Percentiles rank a stretch among this genome's conserved stretches.
Conservation (phyloP, 495 filamentous ascomycete species). For the Glutinoglossum americanum region DNA sequence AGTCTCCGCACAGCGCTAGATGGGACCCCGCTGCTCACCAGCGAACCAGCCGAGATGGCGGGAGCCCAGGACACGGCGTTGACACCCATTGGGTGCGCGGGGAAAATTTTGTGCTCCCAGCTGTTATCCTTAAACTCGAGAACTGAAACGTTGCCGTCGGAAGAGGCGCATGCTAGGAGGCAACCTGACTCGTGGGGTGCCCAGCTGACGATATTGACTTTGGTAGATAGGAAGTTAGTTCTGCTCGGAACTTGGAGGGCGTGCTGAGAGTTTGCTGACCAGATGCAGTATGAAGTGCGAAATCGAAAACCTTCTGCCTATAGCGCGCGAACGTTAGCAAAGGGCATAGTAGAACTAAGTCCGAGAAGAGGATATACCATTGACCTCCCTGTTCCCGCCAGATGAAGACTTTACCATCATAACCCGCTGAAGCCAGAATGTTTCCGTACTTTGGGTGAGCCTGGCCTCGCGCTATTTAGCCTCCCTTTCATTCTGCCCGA, state of each 20-base stretch:
- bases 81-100: conserved; percentile 77
- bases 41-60: conserved; percentile 50
- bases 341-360: neutral
- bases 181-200: conserved; percentile 91
- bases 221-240: conserved; percentile 7
- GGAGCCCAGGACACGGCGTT: conserved; percentile 95
- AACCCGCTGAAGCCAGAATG: conserved; percentile 82
- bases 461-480: conserved; percentile 14
- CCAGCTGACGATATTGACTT: conserved; percentile 88
- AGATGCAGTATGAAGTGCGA: conserved; percentile 73
- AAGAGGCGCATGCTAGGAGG: conserved; percentile 80
- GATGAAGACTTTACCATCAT: conserved; percentile 95
- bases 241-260: conserved; percentile 11
- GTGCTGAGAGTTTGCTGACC: conserved; percentile 3
- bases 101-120: conserved; percentile 69
- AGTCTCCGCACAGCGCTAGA: conserved; percentile 46
- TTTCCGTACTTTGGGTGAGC: conserved; percentile 96
- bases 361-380: conserved; percentile 12
- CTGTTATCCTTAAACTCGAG: conserved; percentile 89
- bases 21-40: conserved; percentile 48
- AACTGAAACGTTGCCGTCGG: conserved; percentile 78
- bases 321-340: neutral
- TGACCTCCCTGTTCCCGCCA: conserved; percentile 62
- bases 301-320: conserved; percentile 64
- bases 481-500: neutral